Evolutionary conservation across 2,329 filamentous ascomycete species (phyloP), one percentile per base, ranked within the genome.

Genomic region (Nemania sp.): DNA sequence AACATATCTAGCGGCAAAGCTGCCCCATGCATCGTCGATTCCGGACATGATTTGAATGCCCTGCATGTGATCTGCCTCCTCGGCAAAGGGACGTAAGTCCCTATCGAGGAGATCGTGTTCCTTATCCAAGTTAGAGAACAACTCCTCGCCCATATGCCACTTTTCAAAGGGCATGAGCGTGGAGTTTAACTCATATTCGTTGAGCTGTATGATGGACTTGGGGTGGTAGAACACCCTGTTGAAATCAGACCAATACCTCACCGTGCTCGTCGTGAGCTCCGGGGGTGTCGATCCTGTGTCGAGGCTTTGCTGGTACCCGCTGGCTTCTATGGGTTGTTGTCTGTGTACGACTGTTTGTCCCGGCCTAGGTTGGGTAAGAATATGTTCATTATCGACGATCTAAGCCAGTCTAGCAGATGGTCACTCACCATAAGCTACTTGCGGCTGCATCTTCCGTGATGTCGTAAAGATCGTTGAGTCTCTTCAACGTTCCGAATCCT

Each of bases 241-340:
- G 80, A 94, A 98, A 80, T 99, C 96, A 35, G 94, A 97, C 95
- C 96, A 99, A 82, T 96, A 98, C 62, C 93, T 89, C n/a, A 98
- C 92, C 11, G 88, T 87, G 6, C 89, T 87, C 1, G 89, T 85
- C 1, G 86, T 91, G 22, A 97, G 85, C 60, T 84, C 82, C 0
- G 92, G 87, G 5, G 90, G 85, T 2, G 87, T 79, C 5, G 87
- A 78, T 24, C 93, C 94, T 32, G 88, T 81, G 73, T 98, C 92
- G 2, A 98, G 88, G 71, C 89, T 91, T 75, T 88, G 86, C 76
- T 97, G 93, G 79, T 97, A 98, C 54, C 89, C 84, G 76, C 88
- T 93, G 67, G 87, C 88, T 43, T 86, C 82, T 60, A 98, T 92
- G 8, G 86, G 85, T 57, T 86, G 78, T 74, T 93, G 86, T 74